Conservation (phyloP, 441 rosid species). For the Gossypium lobatum region DNA sequence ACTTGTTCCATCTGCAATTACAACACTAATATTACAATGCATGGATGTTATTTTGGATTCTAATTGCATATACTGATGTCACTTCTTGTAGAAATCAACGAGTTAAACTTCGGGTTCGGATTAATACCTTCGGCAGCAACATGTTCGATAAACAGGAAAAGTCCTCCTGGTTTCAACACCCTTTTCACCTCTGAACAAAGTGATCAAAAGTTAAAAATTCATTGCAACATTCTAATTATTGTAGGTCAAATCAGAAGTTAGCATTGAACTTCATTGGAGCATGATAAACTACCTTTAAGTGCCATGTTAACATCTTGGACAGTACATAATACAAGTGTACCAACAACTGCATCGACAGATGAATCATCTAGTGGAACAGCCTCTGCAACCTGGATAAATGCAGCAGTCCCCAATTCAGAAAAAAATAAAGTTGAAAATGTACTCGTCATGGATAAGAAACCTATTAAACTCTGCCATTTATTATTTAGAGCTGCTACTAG, state of each 20-base stretch:
- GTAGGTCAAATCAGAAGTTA: too few species aligned
- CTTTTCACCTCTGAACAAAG: constrained; percentile 60
- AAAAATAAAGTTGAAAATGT: not conserved
- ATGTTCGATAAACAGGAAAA: constrained; percentile 77
- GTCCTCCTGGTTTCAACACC: constrained; percentile 77
- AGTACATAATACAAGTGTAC: constrained; percentile 84
- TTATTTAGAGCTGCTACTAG: not conserved
- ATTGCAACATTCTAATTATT: not conserved
- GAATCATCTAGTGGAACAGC: constrained; percentile 68
- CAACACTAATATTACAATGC: too few species aligned
- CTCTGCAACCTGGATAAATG: constrained; percentile 64
- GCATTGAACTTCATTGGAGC: not conserved
- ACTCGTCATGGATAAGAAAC: not conserved
- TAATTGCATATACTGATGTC: not conserved
- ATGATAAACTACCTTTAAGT: constrained; percentile 43
- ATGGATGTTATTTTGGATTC: too few species aligned
- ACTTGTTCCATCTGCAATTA: constrained; percentile 58
- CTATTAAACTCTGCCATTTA: not conserved
- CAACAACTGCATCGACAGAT: constrained; percentile 85
- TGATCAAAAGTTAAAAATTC: not conserved
- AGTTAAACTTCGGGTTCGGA: not conserved
- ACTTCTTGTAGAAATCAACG: not conserved
- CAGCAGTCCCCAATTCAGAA: not conserved
- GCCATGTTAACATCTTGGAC: constrained; percentile 58
- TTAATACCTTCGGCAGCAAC: constrained; percentile 75